Conservation (phyloP, 257 asterid genomes). For the Solanum paucissectum region DNA sequence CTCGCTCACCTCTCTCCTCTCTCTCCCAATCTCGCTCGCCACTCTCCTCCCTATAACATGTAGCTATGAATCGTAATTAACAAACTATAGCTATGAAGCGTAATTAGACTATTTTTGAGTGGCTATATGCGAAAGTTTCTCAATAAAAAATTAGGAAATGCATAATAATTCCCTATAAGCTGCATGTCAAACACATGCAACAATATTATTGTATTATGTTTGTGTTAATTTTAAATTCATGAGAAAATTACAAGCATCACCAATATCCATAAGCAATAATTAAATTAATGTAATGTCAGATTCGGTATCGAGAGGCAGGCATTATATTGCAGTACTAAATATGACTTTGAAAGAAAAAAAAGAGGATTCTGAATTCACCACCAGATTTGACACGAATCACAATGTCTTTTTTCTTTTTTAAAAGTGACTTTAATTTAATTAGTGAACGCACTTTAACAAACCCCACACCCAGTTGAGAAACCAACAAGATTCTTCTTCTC, state of each 20-base stretch:
- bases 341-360: neutral
- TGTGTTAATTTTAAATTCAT: neutral
- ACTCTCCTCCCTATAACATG: too few relatives aligned
- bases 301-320: neutral
- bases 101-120: too few relatives aligned
- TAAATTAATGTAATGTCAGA: neutral
- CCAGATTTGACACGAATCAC: neutral
- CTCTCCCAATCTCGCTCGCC: too few relatives aligned
- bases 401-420: neutral
- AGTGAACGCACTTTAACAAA: neutral
- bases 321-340: neutral
- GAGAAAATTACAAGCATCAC: neutral
- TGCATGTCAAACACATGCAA: neutral
- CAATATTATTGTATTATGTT: neutral
- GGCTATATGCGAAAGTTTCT: too few relatives aligned
- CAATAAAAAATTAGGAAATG: neutral
- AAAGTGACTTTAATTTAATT: neutral
- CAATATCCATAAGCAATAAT: neutral
- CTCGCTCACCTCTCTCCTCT: too few relatives aligned
- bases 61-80: too few relatives aligned
- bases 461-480: neutral
- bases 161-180: neutral
- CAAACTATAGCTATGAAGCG: too few relatives aligned
- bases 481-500: neutral
- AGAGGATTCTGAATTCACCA: neutral